Evolutionary conservation across 2,329 filamentous ascomycete species (phyloP).

Genomic region (Fusarium sp.): DNA sequence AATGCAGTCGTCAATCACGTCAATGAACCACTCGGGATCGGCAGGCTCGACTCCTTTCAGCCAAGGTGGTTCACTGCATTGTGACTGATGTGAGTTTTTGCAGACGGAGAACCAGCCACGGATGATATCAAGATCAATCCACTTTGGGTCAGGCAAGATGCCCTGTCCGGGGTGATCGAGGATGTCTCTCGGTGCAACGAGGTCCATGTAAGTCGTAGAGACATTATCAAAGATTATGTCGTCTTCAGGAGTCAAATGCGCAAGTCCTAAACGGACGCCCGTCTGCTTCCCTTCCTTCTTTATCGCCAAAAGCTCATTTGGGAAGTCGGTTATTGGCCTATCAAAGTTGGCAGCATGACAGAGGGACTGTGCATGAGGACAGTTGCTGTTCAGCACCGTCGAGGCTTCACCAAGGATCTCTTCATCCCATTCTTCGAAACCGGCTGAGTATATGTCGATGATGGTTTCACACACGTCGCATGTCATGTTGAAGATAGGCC

Average conservation of each 20-base stretch:
- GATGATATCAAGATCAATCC: slow-evolving; percentile 12
- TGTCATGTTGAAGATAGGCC: background rate
- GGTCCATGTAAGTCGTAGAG: slow-evolving; percentile 16
- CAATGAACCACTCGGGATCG: slow-evolving; percentile 14
- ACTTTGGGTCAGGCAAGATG: slow-evolving; percentile 8
- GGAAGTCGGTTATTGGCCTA: slow-evolving; percentile 5
- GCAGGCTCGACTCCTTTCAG: slow-evolving; percentile 12
- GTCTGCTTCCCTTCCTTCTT: slow-evolving; percentile 17
- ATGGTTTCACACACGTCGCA: slow-evolving; percentile 18
- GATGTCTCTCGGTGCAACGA: too few relatives aligned
- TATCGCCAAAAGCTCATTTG: slow-evolving; percentile 2
- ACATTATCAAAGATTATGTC: slow-evolving; percentile 17
- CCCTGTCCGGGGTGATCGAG: slow-evolving; percentile 4
- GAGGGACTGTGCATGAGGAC: slow-evolving; percentile 18
- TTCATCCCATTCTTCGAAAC: slow-evolving; percentile 17
- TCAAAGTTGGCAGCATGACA: slow-evolving; percentile 13
- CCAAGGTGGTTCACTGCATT: slow-evolving; percentile 20
- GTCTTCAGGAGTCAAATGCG: background rate
- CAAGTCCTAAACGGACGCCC: slow-evolving; percentile 8
- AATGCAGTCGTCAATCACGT: slow-evolving; percentile 14
- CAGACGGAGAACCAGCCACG: slow-evolving; percentile 6
- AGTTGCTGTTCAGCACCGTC: background rate
- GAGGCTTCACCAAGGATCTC: slow-evolving; percentile 19
- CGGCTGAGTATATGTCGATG: slow-evolving; percentile 12
- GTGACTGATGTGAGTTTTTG: background rate